Percentiles rank a stretch among this genome's conserved stretches.
These are phyloP conservation scores for Blastobotrys malaysiensis DNA, from an alignment of 1,139 yeast genomes.

Conservation along the genomic window DNA sequence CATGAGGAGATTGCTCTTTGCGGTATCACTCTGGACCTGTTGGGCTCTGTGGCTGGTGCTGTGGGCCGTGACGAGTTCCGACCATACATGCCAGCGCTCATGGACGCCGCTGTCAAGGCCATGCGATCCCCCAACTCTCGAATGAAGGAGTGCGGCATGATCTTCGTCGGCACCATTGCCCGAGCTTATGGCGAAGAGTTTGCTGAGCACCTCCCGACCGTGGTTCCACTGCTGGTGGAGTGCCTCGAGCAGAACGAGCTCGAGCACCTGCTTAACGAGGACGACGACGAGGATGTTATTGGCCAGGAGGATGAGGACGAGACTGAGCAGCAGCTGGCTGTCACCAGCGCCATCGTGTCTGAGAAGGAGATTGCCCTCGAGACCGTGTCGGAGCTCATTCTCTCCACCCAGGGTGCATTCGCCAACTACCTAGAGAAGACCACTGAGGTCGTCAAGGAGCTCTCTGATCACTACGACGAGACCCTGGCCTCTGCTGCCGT, in stretches of 20 bases:
- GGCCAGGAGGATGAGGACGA: slow-evolving; percentile 38
- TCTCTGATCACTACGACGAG: slow-evolving; percentile 72
- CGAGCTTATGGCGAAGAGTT: slow-evolving; percentile 90
- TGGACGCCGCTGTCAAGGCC: slow-evolving; percentile 80
- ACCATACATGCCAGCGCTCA: slow-evolving; percentile 80
- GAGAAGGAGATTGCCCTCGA: slow-evolving; percentile 98
- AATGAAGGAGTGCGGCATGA: slow-evolving; percentile 90
- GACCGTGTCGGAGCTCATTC: slow-evolving; percentile 83
- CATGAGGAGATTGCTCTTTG: slow-evolving; percentile 48
- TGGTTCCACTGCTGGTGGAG: slow-evolving; percentile 77
- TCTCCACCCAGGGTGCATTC: slow-evolving; percentile 77
- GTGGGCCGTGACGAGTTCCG: slow-evolving; percentile 88
- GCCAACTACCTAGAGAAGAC: slow-evolving; percentile 72
- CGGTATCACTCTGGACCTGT: slow-evolving; percentile 87
- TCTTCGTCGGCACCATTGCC: slow-evolving; percentile 93
- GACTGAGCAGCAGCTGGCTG: slow-evolving; percentile 65
- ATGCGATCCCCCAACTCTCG: slow-evolving; percentile 74
- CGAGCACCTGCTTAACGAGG: slow-evolving; percentile 31
- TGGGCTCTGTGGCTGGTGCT: slow-evolving; percentile 94
- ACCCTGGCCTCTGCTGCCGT: slow-evolving; percentile 90
- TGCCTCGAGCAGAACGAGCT: slow-evolving; percentile 67
- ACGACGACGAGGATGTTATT: slow-evolving; percentile 28
- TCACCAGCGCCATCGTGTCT: slow-evolving; percentile 90
- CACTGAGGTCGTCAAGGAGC: slow-evolving; percentile 59
- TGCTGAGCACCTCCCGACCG: slow-evolving; percentile 73